Base-by-base conservation (phyloP, 1,284 basidiomycete genomes). In the Melampsora americana region DNA sequence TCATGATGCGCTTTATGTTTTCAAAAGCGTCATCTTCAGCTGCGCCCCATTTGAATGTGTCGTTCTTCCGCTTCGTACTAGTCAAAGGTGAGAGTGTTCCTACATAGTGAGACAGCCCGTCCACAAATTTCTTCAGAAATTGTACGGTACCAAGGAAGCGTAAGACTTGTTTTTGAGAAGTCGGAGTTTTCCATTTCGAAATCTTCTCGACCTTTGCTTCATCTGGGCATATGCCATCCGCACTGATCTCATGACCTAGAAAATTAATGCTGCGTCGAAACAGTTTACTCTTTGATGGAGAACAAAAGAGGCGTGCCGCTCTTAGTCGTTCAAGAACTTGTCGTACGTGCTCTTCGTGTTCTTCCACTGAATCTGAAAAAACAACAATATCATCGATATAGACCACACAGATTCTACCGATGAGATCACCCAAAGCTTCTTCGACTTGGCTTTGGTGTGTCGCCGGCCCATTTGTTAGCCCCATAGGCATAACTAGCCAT, bases 361-460 rank as follows among this genome's bases (percentile, higher is more conserved):
- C 83, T 11, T 83, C 82, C 0, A 84, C 16, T 0, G 78, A 78
- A 0, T 83, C 0, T 0, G 84, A 85, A 82, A 83, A 86, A 56
- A 86, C 85, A 35, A 86, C 79, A 61, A 86, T 85, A 69, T 86
- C 82, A 77, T 86, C 85, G 0, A 86, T 77, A 75, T 86, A n/a
- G n/a, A n/a, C n/a, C n/a, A n/a, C n/a, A n/a, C n/a, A n/a, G n/a
- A n/a, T n/a, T n/a, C n/a, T n/a, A n/a, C n/a, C n/a, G n/a, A n/a
- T n/a, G n/a, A n/a, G n/a, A n/a, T n/a, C n/a, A n/a, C n/a, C n/a
- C n/a, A n/a, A n/a, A n/a, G n/a, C n/a, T n/a, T n/a, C n/a, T n/a
- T n/a, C n/a, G n/a, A n/a, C n/a, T n/a, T n/a, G n/a, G n/a, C n/a
- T n/a, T n/a, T n/a, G n/a, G n/a, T n/a, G n/a, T n/a, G n/a, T n/a